Evolutionary conservation across 768 basidiomycete genomes (phyloP), one percentile per base, ranked within the genome.

Genomic region (Leucogyrophana mollusca): DNA sequence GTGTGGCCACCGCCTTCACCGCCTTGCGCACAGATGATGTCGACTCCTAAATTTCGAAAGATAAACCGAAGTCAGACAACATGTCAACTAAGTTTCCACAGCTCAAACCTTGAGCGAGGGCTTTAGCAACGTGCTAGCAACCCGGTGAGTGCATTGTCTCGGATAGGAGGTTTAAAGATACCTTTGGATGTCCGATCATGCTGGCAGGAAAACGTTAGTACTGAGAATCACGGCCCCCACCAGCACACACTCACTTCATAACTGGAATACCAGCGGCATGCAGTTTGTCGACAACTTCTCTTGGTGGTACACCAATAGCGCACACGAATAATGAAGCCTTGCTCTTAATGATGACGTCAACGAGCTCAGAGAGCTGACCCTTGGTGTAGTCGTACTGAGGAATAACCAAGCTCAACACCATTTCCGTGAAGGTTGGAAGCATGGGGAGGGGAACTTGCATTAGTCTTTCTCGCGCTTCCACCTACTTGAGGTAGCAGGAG

Each of bases 1-100:
- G 91, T 92, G 68, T 93, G 91, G 10, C 90, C 91, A 21, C 91
- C 90, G 16, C 90, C 91, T 65, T 92, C 90, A 14, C 88, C 89
- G 25, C 86, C 87, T 62, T 90, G 90, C 1, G 88, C 90, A 59
- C 91, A 90, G 38, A 94, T 91, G 50, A 94, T 80, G 55, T 94
- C 91, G 13, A 92, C 89, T n/a, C 90, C 89, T 76, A 54, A 47
- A 14, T 37, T 1, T 9, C 23, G 20, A 9, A 5, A 33, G 14
- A 36, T 23, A 38, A 16, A 25, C 36, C 5, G 42, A 35, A 34
- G 23, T 35, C 32, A 36, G 13, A 34, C 33, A 21, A 20, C 14
- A 24, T n/a, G 33, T 32, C 9, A n/a, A 33, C 6, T 5, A 43
- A 35, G 11, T 32, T 20, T 27, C 20, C 6, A 34, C 27, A 8